These are phyloP conservation scores for Phytophthora hibernalis DNA, from an alignment of 352 stramenopile genomes.

Conservation along the genomic window DNA sequence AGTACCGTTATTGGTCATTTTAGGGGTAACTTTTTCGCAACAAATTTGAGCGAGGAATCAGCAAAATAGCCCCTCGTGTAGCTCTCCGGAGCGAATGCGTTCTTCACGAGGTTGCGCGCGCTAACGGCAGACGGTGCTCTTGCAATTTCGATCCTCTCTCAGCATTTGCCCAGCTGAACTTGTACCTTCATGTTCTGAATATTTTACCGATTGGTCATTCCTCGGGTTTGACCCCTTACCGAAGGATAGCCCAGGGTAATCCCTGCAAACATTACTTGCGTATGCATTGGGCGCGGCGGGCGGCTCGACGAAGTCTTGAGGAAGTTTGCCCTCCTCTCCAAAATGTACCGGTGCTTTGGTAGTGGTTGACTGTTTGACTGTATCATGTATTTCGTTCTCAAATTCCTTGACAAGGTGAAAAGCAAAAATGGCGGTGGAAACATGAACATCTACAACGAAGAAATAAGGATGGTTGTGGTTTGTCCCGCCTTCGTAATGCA, in stretches of 20 bases:
- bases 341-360: no score
- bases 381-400: neutral
- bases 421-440: conserved; percentile 3
- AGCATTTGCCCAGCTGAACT: neutral
- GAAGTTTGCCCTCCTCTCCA: no score
- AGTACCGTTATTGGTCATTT: conserved; percentile 17
- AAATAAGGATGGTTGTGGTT: conserved; percentile 14
- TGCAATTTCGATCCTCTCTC: neutral
- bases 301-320: neutral
- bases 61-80: no score
- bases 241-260: conserved; percentile 14
- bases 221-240: neutral
- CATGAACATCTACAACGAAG: conserved; percentile 2
- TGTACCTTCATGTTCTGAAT: neutral
- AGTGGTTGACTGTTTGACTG: neutral
- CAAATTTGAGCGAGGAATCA: no score
- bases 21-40: neutral
- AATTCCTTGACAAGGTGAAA: conserved; percentile 13
- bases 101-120: no score
- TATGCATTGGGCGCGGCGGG: no score
- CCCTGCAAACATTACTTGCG: conserved; percentile 11
- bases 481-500: conserved; percentile 9
- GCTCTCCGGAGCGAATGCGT: no score
- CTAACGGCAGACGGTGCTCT: no score
- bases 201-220: neutral